These are phyloP conservation scores for Tilletia indica DNA, from an alignment of 1,284 basidiomycete genomes.

Conservation along the genomic window DNA sequence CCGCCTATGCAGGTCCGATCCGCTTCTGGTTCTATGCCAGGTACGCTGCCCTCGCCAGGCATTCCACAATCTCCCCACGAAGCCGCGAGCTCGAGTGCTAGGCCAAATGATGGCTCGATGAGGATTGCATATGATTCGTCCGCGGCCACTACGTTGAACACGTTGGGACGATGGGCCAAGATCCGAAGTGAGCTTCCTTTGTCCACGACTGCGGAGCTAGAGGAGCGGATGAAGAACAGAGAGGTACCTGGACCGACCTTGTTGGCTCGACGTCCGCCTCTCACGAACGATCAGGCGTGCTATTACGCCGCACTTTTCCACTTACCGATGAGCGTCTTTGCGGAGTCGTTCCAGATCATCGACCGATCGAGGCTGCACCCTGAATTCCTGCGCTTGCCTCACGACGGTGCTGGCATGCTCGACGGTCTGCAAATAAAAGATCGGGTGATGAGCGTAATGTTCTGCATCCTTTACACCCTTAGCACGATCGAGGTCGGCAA, in stretches of 20 bases:
- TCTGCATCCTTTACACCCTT: conserved; percentile 2
- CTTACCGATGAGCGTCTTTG: background rate
- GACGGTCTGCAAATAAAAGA: conserved; percentile 10
- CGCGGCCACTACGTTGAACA: background rate
- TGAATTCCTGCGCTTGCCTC: background rate
- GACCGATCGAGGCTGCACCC: background rate
- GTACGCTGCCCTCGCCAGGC: too few species aligned
- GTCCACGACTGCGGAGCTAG: background rate
- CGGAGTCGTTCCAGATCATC: conserved; percentile 11
- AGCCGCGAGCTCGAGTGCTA: too few species aligned
- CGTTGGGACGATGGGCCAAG: background rate
- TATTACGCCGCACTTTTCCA: conserved; percentile 7
- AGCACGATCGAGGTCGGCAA: background rate
- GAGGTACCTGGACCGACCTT: background rate
- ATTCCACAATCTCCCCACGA: too few species aligned
- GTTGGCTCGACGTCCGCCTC: background rate
- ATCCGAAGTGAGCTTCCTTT: background rate
- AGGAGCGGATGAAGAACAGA: conserved; percentile 7
- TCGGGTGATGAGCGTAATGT: conserved; percentile 1
- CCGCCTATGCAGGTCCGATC: background rate
- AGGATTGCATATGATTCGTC: too few species aligned
- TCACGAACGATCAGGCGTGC: background rate
- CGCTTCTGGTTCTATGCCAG: background rate
- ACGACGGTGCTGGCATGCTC: conserved; percentile 17
- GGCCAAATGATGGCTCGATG: too few species aligned